These are phyloP conservation scores for Sporobolomyces pararoseus DNA, from an alignment of 768 basidiomycete genomes.

Conservation along the genomic window DNA sequence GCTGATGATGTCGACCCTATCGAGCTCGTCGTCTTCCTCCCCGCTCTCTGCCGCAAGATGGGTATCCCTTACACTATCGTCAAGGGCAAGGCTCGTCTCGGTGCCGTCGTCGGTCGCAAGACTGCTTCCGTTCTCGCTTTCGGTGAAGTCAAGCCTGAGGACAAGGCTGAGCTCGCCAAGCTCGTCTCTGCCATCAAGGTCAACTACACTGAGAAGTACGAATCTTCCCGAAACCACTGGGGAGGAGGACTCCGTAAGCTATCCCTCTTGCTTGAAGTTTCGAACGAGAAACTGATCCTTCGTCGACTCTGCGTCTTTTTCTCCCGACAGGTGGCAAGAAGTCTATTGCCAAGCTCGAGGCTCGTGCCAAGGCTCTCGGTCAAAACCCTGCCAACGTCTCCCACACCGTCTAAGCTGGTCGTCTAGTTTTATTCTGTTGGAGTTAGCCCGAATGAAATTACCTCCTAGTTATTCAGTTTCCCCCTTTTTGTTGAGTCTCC, in stretches of 20 bases:
- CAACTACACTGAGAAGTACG: slow-evolving; percentile 85
- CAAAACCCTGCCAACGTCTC: slow-evolving; percentile 22
- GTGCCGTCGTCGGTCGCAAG: slow-evolving; percentile 98
- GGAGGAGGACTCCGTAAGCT: slow-evolving; percentile 76
- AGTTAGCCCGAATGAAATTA: no score
- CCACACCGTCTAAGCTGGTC: slow-evolving; percentile 9
- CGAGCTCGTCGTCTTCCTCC: slow-evolving; percentile 96
- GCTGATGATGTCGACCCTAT: slow-evolving; percentile 99
- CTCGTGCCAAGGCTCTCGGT: slow-evolving; percentile 26
- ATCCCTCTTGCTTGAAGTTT: slow-evolving; percentile 64
- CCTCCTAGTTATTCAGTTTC: background rate
- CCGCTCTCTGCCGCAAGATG: slow-evolving; percentile 98
- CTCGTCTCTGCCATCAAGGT: slow-evolving; percentile 90
- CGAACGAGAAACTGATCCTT: slow-evolving; percentile 27
- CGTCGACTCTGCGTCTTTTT: background rate
- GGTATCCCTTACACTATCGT: slow-evolving; percentile 98
- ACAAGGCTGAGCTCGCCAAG: slow-evolving; percentile 85
- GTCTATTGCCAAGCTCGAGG: slow-evolving; percentile 58
- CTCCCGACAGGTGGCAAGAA: slow-evolving; percentile 23
- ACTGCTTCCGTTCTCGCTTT: slow-evolving; percentile 85
- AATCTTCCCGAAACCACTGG: slow-evolving; percentile 86
- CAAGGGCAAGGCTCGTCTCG: slow-evolving; percentile 91
- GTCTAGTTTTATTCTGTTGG: slow-evolving; percentile 4
- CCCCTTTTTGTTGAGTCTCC: no score
- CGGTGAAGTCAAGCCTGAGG: slow-evolving; percentile 92